Conservation (phyloP, 495 filamentous ascomycete species). For the Talaromyces adpressus region DNA sequence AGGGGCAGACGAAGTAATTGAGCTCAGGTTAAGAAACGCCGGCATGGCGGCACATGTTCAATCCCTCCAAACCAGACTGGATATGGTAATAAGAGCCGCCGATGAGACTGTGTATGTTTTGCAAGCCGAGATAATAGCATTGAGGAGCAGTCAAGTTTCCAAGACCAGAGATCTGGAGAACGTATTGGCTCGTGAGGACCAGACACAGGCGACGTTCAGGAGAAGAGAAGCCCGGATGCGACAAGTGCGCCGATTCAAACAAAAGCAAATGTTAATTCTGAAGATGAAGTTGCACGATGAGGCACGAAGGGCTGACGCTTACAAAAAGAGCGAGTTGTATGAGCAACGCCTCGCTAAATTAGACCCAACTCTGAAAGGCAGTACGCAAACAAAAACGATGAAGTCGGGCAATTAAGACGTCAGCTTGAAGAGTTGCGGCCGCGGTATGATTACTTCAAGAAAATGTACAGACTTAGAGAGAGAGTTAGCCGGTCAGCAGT, state of each 20-base stretch:
- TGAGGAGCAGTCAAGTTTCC: too few species aligned
- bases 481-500: not conserved
- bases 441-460: not conserved
- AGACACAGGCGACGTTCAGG: too few species aligned
- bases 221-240: too few species aligned
- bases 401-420: not conserved
- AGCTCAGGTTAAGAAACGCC: not conserved
- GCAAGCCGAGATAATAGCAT: not conserved
- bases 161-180: too few species aligned
- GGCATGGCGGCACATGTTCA: not conserved
- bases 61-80: not conserved
- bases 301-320: too few species aligned
- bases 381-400: not conserved
- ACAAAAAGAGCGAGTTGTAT: too few species aligned
- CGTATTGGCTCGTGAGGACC: too few species aligned
- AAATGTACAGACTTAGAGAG: not conserved
- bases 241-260: too few species aligned
- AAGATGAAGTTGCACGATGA: too few species aligned
- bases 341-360: not conserved
- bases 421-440: not conserved
- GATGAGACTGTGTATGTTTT: not conserved
- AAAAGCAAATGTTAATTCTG: too few species aligned
- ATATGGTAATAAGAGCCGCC: not conserved
- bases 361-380: not conserved
- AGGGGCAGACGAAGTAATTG: not conserved